Conservation (phyloP, 192 early-diverging fungal species). For the Rhizophlyctis rosea region DNA sequence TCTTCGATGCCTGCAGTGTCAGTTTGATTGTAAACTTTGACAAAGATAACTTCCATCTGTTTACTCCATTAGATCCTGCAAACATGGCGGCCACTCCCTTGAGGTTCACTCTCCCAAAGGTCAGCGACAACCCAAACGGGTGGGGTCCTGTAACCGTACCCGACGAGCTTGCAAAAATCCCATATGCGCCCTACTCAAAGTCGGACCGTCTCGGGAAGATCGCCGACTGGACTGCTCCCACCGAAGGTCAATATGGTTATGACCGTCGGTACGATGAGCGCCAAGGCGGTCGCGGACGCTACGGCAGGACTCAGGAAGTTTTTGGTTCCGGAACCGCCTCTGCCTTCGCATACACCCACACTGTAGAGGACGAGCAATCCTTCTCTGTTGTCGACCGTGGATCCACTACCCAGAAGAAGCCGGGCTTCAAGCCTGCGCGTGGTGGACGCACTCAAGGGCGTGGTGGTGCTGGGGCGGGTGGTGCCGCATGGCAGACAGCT, state of each 20-base stretch:
- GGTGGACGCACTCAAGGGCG: constrained; percentile 27
- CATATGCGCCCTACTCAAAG: constrained; percentile 94
- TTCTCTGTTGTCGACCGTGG: constrained; percentile 92
- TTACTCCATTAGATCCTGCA: no score
- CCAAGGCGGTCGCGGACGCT: constrained; percentile 19
- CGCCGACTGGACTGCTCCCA: constrained; percentile 85
- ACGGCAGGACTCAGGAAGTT: constrained; percentile 48
- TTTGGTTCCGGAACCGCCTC: constrained; percentile 82
- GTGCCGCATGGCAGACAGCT: constrained; percentile 11
- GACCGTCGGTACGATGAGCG: constrained; percentile 18
- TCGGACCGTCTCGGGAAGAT: constrained; percentile 91
- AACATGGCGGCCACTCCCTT: background rate
- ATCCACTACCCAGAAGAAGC: constrained; percentile 58
- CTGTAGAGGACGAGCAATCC: constrained; percentile 85
- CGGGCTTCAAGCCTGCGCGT: constrained; percentile 21
- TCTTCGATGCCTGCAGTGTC: no score
- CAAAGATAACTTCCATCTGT: no score
- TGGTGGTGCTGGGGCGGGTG: constrained; percentile 6
- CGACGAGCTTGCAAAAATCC: constrained; percentile 71
- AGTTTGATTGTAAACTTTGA: no score
- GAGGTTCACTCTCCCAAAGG: constrained; percentile 70
- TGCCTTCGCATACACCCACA: constrained; percentile 81
- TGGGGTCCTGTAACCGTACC: constrained; percentile 74
- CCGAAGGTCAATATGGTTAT: constrained; percentile 38
- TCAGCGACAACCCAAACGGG: constrained; percentile 78